Percentiles rank a stretch among this genome's conserved stretches.
Conservation (phyloP, 139 green algal species). For the Ettlia oleoabundans region DNA sequence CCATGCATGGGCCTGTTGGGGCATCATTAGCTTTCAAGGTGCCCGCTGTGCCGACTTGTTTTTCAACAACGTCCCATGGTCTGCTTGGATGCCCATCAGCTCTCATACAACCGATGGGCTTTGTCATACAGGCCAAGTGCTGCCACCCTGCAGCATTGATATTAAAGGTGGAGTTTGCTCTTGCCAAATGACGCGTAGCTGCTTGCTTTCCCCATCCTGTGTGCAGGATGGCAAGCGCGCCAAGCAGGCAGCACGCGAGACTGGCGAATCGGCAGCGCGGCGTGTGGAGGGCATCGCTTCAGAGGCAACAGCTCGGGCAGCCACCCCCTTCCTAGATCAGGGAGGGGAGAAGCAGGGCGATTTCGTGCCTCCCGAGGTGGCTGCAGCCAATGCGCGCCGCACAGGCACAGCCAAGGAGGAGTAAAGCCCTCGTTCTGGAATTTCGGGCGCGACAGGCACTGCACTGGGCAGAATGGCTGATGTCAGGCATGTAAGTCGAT, state of each 20-base stretch:
- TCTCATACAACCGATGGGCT: too few relatives aligned
- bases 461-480: neutral
- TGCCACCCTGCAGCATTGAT: too few relatives aligned
- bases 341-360: slow-evolving; percentile 5
- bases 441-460: neutral
- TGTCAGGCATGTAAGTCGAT: too few relatives aligned
- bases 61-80: too few relatives aligned
- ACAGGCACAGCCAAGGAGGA: slow-evolving; percentile 5
- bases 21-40: too few relatives aligned
- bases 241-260: neutral
- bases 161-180: too few relatives aligned
- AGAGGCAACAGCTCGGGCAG: neutral
- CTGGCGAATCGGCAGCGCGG: neutral
- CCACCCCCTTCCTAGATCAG: slow-evolving; percentile 11
- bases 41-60: too few relatives aligned
- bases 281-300: neutral
- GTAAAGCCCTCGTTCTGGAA: neutral
- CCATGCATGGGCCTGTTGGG: too few relatives aligned
- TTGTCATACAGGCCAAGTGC: too few relatives aligned
- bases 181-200: too few relatives aligned
- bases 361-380: slow-evolving; percentile 1
- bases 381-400: neutral
- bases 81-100: too few relatives aligned
- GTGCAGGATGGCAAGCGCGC: neutral
- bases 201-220: too few relatives aligned